Base-by-base conservation (phyloP, 192 early-diverging fungal genomes). In the Podila verticillata region DNA sequence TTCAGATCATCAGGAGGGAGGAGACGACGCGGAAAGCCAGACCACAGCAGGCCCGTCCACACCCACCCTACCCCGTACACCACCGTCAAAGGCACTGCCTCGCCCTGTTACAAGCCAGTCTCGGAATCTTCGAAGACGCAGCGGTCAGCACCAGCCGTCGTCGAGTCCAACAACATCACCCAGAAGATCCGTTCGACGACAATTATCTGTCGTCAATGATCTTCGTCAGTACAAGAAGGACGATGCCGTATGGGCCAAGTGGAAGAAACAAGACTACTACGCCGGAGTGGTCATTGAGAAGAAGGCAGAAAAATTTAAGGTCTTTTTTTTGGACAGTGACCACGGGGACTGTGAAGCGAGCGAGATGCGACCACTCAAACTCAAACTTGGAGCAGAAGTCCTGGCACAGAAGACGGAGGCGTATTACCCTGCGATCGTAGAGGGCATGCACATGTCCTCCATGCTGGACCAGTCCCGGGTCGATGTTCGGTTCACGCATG, bases 231-330 rank as follows among this genome's bases (percentile, higher is more conserved):
- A 72, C 48, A 72, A 65, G 48, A 26, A 24, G 3, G 47, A 64
- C 48, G 77, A 67, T 30, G 20, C 70, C 17, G 77, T 80, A 20
- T 80, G 77, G 77, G 77, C 70, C 29, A 57, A 6, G 10, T 80
- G 77, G 77, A 47, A 47, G 7, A 68, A 36, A 17, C 12, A 15
- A 26, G 20, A 13, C n/a, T 80, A 68, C 12, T 80, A 68, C 29
- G 70, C 70, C 4, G 77, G 77, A 9, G 26, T 22, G 7, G 70
- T 80, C 9, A 2, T 15, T 17, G 29, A 54, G 10, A 56, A 68
- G 56, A 44, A 63, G 3, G 13, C 19, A 12, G 66, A 80, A 10
- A 20, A n/a, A 29, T 72, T 72, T 24, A 35, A 63, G 2, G 39
- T 80, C 31, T 61, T 59, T n/a, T 80, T 80, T 57, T 28, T 72